Conservation (phyloP, 2,329 filamentous ascomycete genomes). For the Xylaria sp. region DNA sequence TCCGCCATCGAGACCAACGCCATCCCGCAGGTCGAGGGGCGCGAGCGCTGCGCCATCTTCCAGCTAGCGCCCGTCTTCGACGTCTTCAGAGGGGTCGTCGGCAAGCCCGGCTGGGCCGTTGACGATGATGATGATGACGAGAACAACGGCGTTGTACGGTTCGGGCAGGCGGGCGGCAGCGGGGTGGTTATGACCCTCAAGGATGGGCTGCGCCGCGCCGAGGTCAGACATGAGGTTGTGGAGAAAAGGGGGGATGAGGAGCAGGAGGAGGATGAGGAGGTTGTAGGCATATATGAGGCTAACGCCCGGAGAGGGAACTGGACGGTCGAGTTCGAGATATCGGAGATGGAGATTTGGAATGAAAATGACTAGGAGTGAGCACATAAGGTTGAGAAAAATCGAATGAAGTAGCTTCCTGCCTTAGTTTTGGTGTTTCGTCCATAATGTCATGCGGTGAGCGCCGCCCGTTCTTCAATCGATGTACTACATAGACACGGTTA, state of each 20-base stretch:
- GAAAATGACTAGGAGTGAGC: conserved; percentile 1
- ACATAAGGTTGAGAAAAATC: neutral
- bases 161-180: neutral
- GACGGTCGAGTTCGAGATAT: conserved; percentile 3
- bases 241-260: neutral
- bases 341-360: conserved; percentile 15
- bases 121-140: conserved; percentile 1
- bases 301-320: conserved; percentile 6
- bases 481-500: too few species aligned
- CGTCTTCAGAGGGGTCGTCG: conserved; percentile 8
- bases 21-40: neutral
- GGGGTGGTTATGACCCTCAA: neutral
- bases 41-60: conserved; percentile 6
- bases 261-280: neutral
- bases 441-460: too few species aligned
- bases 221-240: conserved; percentile 1
- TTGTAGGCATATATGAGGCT: neutral
- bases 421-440: too few species aligned
- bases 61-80: conserved; percentile 15
- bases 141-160: neutral
- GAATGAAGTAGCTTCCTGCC: too few species aligned
- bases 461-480: too few species aligned
- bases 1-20: conserved; percentile 3
- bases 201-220: conserved; percentile 3
- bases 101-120: conserved; percentile 3